Percentiles rank a stretch among this genome's conserved stretches.
Conservation (phyloP, 306 rosid genomes). For the Cicer yamashitae region DNA sequence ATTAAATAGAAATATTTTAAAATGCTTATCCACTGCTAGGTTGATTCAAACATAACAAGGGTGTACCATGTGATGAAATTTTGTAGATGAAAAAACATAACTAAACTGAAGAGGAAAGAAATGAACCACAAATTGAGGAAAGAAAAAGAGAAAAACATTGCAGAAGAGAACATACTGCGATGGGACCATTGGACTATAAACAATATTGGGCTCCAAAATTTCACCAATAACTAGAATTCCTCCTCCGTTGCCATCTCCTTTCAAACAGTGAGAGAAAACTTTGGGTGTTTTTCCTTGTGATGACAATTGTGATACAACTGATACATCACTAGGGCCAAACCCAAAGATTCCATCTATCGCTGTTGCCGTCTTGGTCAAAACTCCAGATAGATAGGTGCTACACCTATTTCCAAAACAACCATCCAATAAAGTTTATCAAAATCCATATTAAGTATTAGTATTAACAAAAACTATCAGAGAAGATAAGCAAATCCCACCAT, state of each 20-base stretch:
- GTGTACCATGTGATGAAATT: background rate
- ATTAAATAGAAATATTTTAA: background rate
- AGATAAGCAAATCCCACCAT: constrained; percentile 18
- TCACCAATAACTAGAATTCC: constrained; percentile 96
- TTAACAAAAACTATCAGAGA: background rate
- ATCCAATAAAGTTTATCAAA: too few species aligned
- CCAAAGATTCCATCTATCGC: constrained; percentile 54
- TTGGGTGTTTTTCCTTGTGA: constrained; percentile 76
- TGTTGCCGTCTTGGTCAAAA: constrained; percentile 76
- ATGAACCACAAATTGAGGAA: background rate
- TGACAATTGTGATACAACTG: constrained; percentile 84
- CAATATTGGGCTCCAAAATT: constrained; percentile 88
- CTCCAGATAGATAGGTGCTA: constrained; percentile 82
- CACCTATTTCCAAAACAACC: constrained; percentile 67
- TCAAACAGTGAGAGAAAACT: constrained; percentile 88
- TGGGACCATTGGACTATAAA: constrained; percentile 89
- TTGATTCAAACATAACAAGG: constrained; percentile 24
- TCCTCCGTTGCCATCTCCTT: constrained; percentile 89
- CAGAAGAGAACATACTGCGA: constrained; percentile 11
- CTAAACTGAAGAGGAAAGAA: too few species aligned
- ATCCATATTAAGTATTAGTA: background rate
- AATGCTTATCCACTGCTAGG: constrained; percentile 1
- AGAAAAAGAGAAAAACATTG: constrained; percentile 29
- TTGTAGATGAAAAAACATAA: background rate
- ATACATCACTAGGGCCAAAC: constrained; percentile 76